phyloP scores from a whole-genome alignment of 2,329 filamentous ascomycete genomes.

The Bimuria novae-zelandiae region DNA sequence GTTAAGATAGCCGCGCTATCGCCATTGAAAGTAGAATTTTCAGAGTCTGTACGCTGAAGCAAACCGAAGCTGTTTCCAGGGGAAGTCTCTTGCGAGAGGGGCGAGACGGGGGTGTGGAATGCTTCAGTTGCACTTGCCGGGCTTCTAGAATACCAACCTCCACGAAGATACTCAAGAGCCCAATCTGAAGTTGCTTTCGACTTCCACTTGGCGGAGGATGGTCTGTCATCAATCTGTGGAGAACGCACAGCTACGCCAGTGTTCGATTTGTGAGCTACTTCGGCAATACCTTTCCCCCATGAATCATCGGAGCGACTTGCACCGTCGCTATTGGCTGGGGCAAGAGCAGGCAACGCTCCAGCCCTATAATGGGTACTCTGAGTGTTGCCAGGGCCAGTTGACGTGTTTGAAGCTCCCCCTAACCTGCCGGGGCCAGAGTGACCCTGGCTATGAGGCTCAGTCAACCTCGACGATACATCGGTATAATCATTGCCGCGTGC shows the following conservation, averaged over 20 bases:
- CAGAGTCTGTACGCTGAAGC: conserved; percentile 7
- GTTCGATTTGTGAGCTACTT: too few species aligned
- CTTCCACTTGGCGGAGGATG: neutral
- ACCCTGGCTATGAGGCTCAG: neutral
- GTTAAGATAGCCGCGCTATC: neutral
- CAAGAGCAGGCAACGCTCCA: neutral
- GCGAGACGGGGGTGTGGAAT: neutral
- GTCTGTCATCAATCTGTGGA: neutral
- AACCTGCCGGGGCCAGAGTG: neutral
- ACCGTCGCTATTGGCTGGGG: neutral
- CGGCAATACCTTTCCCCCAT: neutral
- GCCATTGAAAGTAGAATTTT: conserved; percentile 6
- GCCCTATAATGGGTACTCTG: too few species aligned
- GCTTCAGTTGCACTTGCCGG: neutral
- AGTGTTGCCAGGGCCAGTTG: neutral
- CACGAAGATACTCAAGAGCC: conserved; percentile 18
- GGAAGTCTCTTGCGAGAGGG: conserved; percentile 1
- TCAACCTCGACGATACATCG: neutral
- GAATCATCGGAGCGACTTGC: neutral
- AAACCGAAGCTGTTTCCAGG: conserved; percentile 3
- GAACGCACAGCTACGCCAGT: neutral
- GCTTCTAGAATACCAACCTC: conserved; percentile 10
- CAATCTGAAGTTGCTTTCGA: conserved; percentile 8
- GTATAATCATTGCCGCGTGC: neutral
- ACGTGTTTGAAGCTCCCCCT: too few species aligned